Base-by-base conservation (phyloP, 208 protist species). In the Acanthamoeba lenticulata region DNA sequence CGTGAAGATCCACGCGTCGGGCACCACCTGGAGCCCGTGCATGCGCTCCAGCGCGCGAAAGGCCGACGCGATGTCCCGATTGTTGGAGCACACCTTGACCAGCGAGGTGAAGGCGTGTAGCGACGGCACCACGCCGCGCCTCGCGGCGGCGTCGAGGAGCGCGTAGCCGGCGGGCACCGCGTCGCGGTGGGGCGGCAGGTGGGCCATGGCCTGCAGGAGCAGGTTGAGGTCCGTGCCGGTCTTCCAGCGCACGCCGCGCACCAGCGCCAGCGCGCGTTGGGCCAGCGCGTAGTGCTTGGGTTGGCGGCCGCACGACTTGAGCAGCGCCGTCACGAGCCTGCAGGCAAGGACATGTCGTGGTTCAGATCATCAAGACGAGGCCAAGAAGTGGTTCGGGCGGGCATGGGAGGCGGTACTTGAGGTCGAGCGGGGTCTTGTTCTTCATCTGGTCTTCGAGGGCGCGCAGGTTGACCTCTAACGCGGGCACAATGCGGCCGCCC, bases 161-260 rank as follows among this genome's bases (percentile, higher is more conserved):
- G 29, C 74, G n/a, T 85, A 85, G 44, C 74, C 74, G n/a, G 74
- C 74, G 42, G 74, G 74, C n/a, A 85, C 74, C 0, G 74, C 74
- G 24, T 85, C 74, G 42, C 40, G 42, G 17, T 85, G 38, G 7
- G 74, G 42, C 74, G 74, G 74, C 42, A 85, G 74, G 36, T 38
- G 44, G 17, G 42, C 1, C 2, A 85, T 55, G 5, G 74, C 74
- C 27, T 29, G 74, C 42, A 55, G 47, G 19, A 85, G 44, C 74
- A 85, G 27, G 21, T 85, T 85, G 1, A 85, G 74, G 9, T 85
- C 74, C 42, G 21, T 85, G 27, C 19, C 74, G 2, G 19, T 85
- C 38, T 52, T 55, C 74, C 38, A 85, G 13, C 74, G 38, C 2
- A 85, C 74, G 38, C 74, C 74, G 21, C 9, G 4, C 42, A 85